phyloP scores from a whole-genome alignment of 192 early-diverging fungal species.

The Dissophora globulifera region DNA sequence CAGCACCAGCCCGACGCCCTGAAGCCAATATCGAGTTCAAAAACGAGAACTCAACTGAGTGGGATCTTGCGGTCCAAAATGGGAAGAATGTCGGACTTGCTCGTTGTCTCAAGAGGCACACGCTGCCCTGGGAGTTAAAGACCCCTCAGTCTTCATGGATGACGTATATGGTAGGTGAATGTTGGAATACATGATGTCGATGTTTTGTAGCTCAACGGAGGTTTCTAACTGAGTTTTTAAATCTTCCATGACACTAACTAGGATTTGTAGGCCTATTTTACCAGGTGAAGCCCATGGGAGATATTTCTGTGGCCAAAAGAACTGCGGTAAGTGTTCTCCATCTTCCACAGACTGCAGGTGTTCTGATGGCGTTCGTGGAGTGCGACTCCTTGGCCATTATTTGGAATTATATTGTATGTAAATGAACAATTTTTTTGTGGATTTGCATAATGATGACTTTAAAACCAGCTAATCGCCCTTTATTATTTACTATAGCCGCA shows the following conservation, averaged over 20 bases:
- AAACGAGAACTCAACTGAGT: too few species aligned
- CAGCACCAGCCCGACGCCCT: too few species aligned
- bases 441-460: too few species aligned
- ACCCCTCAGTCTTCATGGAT: too few species aligned
- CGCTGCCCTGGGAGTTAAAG: too few species aligned
- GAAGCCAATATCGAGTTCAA: too few species aligned
- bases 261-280: not conserved
- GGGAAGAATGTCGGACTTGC: too few species aligned
- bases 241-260: not conserved
- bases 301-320: not conserved
- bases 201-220: too few species aligned
- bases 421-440: not conserved
- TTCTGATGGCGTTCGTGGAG: not conserved
- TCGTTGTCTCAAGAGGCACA: too few species aligned
- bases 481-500: not conserved
- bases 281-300: conserved; percentile 4
- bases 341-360: conserved; percentile 4
- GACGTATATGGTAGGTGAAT: too few species aligned
- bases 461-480: not conserved
- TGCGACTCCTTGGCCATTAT: not conserved
- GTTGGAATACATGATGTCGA: conserved; percentile 2
- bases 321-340: not conserved
- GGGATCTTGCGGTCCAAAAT: too few species aligned
- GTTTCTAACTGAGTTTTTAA: not conserved
- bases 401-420: conserved; percentile 6